Evolutionary conservation across 192 early-diverging fungal species (phyloP).

Genomic region (Coemansia sp.): DNA sequence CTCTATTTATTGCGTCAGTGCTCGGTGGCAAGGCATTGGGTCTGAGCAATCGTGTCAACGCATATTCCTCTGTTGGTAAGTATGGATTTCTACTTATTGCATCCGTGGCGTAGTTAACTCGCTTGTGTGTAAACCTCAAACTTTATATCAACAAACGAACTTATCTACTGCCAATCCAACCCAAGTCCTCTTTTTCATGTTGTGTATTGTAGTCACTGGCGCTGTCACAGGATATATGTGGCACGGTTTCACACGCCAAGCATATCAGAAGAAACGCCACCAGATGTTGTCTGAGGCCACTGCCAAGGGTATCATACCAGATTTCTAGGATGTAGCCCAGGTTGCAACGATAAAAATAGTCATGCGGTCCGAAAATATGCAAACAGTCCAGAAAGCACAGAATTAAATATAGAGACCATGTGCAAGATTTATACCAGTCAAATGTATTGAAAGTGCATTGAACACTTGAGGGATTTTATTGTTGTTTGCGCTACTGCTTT

Average conservation of each 20-base stretch:
- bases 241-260: slow-evolving; percentile 50
- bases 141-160: background rate
- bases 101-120: background rate
- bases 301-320: slow-evolving; percentile 24
- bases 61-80: slow-evolving; percentile 38
- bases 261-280: slow-evolving; percentile 45
- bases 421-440: background rate
- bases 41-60: slow-evolving; percentile 29
- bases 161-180: background rate
- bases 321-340: slow-evolving; percentile 4
- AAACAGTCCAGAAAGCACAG: slow-evolving; percentile 1
- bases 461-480: background rate
- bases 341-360: slow-evolving; percentile 5
- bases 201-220: slow-evolving; percentile 33
- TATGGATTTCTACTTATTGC: background rate
- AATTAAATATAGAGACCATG: background rate
- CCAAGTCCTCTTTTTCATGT: background rate
- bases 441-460: too few species aligned
- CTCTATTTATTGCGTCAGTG: slow-evolving; percentile 44
- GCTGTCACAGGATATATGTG: slow-evolving; percentile 53
- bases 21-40: slow-evolving; percentile 39
- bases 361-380: background rate
- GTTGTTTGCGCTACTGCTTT: background rate
- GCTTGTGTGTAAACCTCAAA: background rate
- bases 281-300: slow-evolving; percentile 33